phyloP scores from a whole-genome alignment of 176 grass and related monocot species.

The Triticum turgidum region DNA sequence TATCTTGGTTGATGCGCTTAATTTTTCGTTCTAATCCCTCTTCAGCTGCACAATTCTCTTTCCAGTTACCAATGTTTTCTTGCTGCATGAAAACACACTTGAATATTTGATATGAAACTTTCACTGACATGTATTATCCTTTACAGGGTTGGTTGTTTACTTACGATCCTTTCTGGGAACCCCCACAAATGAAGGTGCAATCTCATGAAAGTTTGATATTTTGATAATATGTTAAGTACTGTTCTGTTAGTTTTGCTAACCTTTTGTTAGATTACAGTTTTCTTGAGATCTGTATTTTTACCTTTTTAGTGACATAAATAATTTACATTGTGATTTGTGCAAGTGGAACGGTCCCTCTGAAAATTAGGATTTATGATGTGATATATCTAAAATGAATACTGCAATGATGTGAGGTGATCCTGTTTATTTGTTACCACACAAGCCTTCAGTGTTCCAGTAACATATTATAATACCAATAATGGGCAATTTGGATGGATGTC shows the following conservation, averaged over 20 bases:
- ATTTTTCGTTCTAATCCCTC: background rate
- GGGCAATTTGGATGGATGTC: background rate
- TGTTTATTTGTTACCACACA: background rate
- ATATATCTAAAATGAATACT: background rate
- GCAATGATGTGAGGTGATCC: slow-evolving; percentile 1
- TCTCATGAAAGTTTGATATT: slow-evolving; percentile 12
- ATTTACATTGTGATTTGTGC: background rate
- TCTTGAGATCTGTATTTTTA: slow-evolving; percentile 12
- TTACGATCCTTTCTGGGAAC: slow-evolving; percentile 91
- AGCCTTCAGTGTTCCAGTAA: background rate
- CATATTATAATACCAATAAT: background rate
- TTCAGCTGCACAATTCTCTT: slow-evolving; percentile 15
- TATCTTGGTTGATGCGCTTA: slow-evolving; percentile 7
- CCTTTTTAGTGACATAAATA: background rate
- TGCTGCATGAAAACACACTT: slow-evolving; percentile 6
- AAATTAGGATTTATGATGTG: background rate
- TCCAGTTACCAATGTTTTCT: background rate
- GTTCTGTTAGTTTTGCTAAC: slow-evolving; percentile 8
- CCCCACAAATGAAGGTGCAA: slow-evolving; percentile 87
- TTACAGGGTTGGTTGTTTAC: slow-evolving; percentile 87
- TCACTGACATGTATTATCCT: slow-evolving; percentile 21
- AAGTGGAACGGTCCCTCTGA: background rate
- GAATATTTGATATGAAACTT: slow-evolving; percentile 10
- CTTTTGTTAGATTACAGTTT: background rate
- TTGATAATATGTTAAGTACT: slow-evolving; percentile 6